Evolutionary conservation across 2,329 filamentous ascomycete genomes (phyloP).

Genomic region (Incumbomyces lentus): DNA sequence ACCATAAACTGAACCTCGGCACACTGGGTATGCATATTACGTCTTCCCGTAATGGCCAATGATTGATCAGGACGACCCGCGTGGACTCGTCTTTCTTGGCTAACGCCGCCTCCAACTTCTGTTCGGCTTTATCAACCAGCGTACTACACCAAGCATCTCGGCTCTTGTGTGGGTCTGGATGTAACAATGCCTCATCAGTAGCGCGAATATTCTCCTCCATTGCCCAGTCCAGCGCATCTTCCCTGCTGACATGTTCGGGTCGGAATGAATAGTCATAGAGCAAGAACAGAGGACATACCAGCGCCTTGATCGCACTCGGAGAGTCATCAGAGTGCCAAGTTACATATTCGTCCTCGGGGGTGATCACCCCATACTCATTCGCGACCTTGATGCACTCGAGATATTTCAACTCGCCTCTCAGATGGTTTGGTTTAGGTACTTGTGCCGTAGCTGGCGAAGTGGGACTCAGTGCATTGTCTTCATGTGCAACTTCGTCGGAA

Average conservation of each 20-base stretch:
- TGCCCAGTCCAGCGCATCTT: constrained; percentile 30
- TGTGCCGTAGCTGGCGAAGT: constrained; percentile 1
- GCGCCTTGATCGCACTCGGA: constrained; percentile 30
- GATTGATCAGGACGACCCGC: constrained; percentile 18
- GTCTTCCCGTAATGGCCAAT: constrained; percentile 21
- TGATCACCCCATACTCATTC: constrained; percentile 42
- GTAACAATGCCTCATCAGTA: constrained; percentile 19
- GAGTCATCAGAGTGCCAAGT: constrained; percentile 30
- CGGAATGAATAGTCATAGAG: constrained; percentile 52
- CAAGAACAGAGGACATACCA: constrained; percentile 49
- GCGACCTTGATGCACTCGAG: constrained; percentile 44
- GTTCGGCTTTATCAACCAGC: constrained; percentile 13
- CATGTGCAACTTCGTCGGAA: constrained; percentile 1
- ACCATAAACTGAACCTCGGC: constrained; percentile 21
- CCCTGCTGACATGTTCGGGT: constrained; percentile 38
- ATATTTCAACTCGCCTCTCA: constrained; percentile 45
- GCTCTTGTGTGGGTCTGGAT: constrained; percentile 17
- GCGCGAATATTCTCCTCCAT: constrained; percentile 19
- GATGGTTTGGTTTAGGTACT: constrained; percentile 20
- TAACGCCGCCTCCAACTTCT: constrained; percentile 13
- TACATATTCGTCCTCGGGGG: constrained; percentile 46
- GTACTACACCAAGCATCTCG: constrained; percentile 18
- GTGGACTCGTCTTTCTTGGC: constrained; percentile 10
- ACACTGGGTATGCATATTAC: constrained; percentile 17
- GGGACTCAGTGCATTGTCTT: constrained; percentile 22